Base-by-base conservation (phyloP, 2,329 filamentous ascomycete species). In the Cryphonectria radicalis region DNA sequence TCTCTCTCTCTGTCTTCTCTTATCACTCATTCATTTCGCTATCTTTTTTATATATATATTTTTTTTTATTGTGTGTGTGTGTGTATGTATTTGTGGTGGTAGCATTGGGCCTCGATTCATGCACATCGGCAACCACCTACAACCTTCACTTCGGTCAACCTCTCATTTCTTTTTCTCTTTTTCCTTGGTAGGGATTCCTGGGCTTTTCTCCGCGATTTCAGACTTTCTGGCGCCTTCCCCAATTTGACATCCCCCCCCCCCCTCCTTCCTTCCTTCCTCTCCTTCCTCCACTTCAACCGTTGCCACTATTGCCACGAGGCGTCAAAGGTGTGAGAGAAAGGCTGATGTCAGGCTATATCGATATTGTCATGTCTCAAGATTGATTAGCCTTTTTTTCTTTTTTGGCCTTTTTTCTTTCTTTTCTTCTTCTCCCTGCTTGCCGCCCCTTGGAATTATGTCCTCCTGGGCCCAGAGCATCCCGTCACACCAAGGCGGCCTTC, bases 401-500 rank as follows among this genome's bases (percentile, higher is more conserved):
- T 8, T 50, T 22, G 5, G 17, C 22, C 11, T 50, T 50, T n/a
- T 50, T 50, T 50, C 22, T 10, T 50, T n/a, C 2, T n/a, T n/a
- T 50, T 50, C 4, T 50, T 8, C 8, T 7, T n/a, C 22, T n/a
- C 22, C 46, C n/a, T 3, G n/a, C n/a, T n/a, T n/a, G 10, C 17
- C 17, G 43, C 14, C 63, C 65, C 40, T 59, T 69, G 46, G 46
- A 60, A 63, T 40, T 60, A 53, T 65, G 67, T 22, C 66, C 68
- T 22, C 66, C 66, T 37, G 57, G 66, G 8, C 67, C 43, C n/a
- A 63, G 69, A 67, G 62, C 69, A 25, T 50, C 71, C n/a, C 60
- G 66, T 50, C 69, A 55, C 25, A 19, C 74, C n/a, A 43, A 68
- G 13, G 69, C 74, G 8, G 62, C 67, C 6, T 50, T 74, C 17